Percentiles rank a stretch among this genome's conserved stretches.
phyloP scores from a whole-genome alignment of 2,329 filamentous ascomycete genomes.

The Colletotrichum sp. region DNA sequence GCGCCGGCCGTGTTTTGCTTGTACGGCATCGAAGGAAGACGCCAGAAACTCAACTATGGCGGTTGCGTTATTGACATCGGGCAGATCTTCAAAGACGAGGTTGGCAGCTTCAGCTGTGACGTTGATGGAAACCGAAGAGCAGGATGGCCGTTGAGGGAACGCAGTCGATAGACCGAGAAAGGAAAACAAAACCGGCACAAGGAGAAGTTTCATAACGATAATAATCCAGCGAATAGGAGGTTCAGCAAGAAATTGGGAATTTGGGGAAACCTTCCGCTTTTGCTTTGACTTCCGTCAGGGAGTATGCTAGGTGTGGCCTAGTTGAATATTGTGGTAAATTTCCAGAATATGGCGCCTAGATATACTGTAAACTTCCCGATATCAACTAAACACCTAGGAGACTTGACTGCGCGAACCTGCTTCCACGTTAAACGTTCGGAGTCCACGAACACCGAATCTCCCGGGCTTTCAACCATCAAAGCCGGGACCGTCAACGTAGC shows the following conservation, averaged over 20 bases:
- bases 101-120: neutral
- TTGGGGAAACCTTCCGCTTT: neutral
- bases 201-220: neutral
- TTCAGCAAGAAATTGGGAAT: neutral
- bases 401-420: neutral
- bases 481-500: neutral
- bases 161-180: neutral
- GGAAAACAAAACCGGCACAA: rapidly evolving
- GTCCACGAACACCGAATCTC: rapidly evolving
- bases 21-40: neutral
- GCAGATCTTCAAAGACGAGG: neutral
- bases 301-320: neutral
- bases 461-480: neutral
- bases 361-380: neutral
- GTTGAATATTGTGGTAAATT: neutral
- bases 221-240: neutral
- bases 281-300: neutral
- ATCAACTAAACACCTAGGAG: neutral
- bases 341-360: neutral
- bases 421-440: neutral
- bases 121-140: neutral
- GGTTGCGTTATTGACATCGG: neutral
- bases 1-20: neutral
- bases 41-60: neutral
- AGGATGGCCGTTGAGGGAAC: neutral